Base-by-base conservation (phyloP, 306 rosid genomes). In the Oxytropis ochrocephala region DNA sequence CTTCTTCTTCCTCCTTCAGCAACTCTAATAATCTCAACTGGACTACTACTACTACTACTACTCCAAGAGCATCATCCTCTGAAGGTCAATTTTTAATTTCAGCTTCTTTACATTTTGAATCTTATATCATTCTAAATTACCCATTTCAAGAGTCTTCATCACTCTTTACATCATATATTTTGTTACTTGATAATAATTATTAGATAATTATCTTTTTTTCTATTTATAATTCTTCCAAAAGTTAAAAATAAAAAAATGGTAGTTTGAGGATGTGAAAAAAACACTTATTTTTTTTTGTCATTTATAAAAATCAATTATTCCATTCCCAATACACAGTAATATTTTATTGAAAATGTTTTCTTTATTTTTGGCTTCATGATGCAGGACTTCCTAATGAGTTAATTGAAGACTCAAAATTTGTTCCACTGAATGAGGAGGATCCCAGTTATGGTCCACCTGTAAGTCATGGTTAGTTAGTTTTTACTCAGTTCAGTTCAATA, bases 371-470 rank as follows among this genome's bases (percentile, higher is more conserved):
- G n/a, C n/a, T 29, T 6, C 11, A 46, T 73, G 41, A 24, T 80
- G 71, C 87, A 90, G 98, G 76, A 69, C 76, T 76, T 77, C 87
- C 95, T 12, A 56, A 43, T 72, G 96, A 86, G 66, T 76, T 94
- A 69, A 29, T 74, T 59, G 92, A 90, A 79, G 98, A 94, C 16
- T 88, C 98, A 0, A 94, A 94, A 67, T 94, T 94, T 67, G 97
- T 90, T 72, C 98, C 96, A 66, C 67, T 94, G 72, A 87, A 84
- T 71, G 75, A 77, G 1, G 98, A 94, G 24, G 97, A 88, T 75
- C 84, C 88, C 18, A 78, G 32, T 11, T 94, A 77, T 80, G 98
- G 98, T 74, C 97, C 96, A 74, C 92, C 99, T 88, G 96, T 88
- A 91, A 94, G 99, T 94, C 81, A 85, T 81, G 96, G 92, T 90